Percentiles rank a stretch among this genome's conserved stretches.
These are phyloP conservation scores for Papiliotrema terrestris DNA, from an alignment of 1,284 basidiomycete species.

Conservation along the genomic window DNA sequence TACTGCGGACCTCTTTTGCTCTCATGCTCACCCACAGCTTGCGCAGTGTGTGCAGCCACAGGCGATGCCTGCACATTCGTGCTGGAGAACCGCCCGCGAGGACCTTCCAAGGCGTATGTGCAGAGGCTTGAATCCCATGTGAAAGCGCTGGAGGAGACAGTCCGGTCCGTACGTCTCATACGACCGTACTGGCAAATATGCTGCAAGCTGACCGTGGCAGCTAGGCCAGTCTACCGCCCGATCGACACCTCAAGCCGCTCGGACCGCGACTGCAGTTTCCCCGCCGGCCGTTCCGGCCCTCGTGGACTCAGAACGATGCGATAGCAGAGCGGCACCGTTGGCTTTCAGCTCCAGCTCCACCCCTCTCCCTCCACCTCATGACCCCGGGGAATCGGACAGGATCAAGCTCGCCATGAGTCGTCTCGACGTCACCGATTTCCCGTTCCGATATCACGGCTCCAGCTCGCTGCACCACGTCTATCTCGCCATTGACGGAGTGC, in stretches of 20 bases:
- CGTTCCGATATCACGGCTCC: neutral
- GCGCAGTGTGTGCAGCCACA: neutral
- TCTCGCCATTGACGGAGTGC: neutral
- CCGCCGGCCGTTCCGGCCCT: no score
- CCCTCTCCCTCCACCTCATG: neutral
- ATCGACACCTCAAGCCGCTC: no score
- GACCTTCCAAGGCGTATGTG: neutral
- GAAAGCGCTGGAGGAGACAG: neutral
- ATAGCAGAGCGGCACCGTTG: no score
- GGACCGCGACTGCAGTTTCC: no score
- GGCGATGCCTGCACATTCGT: neutral
- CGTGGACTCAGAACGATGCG: no score
- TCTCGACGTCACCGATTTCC: neutral
- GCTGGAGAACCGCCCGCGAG: neutral
- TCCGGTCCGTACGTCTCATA: neutral
- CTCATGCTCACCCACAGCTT: neutral
- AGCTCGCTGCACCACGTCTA: slow-evolving; percentile 1
- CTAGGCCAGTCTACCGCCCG: no score
- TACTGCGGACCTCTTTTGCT: no score
- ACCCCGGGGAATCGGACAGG: neutral
- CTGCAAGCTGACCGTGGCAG: no score
- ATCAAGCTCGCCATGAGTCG: neutral
- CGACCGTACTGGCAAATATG: no score
- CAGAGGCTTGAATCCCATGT: neutral
- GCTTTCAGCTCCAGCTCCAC: no score